A percentile compares a stretch with the other conserved stretches of the same genome.
These are phyloP conservation scores for Orbilia javanica DNA, from an alignment of 2,329 filamentous ascomycete species.

Conservation along the genomic window DNA sequence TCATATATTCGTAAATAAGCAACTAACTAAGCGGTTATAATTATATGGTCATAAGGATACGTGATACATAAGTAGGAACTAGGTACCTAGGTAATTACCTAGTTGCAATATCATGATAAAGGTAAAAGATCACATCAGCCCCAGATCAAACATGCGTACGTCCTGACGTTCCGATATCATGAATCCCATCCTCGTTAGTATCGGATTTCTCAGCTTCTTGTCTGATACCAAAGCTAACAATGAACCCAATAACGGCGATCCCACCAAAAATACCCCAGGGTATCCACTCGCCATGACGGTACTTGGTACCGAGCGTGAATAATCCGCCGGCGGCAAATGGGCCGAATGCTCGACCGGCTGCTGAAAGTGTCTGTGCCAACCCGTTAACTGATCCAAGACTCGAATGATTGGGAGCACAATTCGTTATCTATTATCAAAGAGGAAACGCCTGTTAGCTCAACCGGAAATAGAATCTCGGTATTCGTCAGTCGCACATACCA, in stretches of 20 bases:
- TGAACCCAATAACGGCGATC: conserved; percentile 82
- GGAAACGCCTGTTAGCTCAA: neutral
- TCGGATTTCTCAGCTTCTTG: conserved; percentile 65
- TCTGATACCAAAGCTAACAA: conserved; percentile 81
- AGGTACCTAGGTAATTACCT: neutral
- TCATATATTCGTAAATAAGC: too few species aligned
- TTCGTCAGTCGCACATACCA: conserved; percentile 72
- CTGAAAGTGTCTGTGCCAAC: conserved; percentile 91
- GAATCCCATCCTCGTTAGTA: conserved; percentile 66
- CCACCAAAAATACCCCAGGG: conserved; percentile 90
- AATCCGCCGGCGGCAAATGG: conserved; percentile 89
- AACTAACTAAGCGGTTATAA: too few species aligned
- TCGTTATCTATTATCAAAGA: conserved; percentile 81
- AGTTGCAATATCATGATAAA: neutral
- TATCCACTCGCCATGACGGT: conserved; percentile 84
- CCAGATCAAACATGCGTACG: conserved; percentile 3
- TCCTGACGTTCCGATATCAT: conserved; percentile 26
- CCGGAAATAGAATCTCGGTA: neutral
- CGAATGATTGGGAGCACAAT: conserved; percentile 86
- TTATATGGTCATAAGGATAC: too few species aligned
- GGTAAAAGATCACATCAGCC: neutral
- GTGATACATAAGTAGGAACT: too few species aligned
- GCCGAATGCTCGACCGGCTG: conserved; percentile 86
- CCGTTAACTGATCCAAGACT: conserved; percentile 92
- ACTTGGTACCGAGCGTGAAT: conserved; percentile 80